Evolutionary conservation across 768 basidiomycete species (phyloP).

Genomic region (Leucocoprinus birnbaumii): DNA sequence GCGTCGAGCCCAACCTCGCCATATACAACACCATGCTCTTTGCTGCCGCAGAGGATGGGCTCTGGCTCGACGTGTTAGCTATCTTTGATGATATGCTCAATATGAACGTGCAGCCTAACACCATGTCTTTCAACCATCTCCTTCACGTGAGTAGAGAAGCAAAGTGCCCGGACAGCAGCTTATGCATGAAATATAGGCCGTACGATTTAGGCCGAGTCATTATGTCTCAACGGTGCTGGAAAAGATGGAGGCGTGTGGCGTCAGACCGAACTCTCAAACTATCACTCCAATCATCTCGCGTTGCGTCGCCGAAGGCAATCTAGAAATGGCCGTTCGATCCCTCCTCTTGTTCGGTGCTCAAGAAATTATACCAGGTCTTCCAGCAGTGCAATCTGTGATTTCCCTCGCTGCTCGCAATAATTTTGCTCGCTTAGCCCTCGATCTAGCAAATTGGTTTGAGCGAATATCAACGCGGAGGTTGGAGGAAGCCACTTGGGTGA

Average conservation of each 20-base stretch:
- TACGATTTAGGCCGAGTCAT: conserved; percentile 32
- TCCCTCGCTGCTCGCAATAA: conserved; percentile 49
- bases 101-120: conserved; percentile 44
- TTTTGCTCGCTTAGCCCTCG: conserved; percentile 66
- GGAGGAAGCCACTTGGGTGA: conserved; percentile 55
- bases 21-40: conserved; percentile 59
- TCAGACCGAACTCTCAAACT: conserved; percentile 50
- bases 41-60: conserved; percentile 39
- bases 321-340: conserved; percentile 65
- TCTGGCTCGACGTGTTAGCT: conserved; percentile 56
- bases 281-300: conserved; percentile 53
- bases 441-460: conserved; percentile 65
- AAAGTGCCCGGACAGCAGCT: background rate
- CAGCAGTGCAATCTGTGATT: conserved; percentile 51
- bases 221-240: conserved; percentile 48
- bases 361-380: conserved; percentile 47
- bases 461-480: conserved; percentile 48
- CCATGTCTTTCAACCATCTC: conserved; percentile 54
- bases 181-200: conserved; percentile 34
- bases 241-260: conserved; percentile 48
- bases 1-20: conserved; percentile 47
- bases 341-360: conserved; percentile 55
- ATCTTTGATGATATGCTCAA: conserved; percentile 68
- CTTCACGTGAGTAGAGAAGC: conserved; percentile 44
- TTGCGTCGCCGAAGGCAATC: conserved; percentile 40